Conservation (phyloP, 2,329 filamentous ascomycete species). For the Phaeosphaeriaceae sp. region DNA sequence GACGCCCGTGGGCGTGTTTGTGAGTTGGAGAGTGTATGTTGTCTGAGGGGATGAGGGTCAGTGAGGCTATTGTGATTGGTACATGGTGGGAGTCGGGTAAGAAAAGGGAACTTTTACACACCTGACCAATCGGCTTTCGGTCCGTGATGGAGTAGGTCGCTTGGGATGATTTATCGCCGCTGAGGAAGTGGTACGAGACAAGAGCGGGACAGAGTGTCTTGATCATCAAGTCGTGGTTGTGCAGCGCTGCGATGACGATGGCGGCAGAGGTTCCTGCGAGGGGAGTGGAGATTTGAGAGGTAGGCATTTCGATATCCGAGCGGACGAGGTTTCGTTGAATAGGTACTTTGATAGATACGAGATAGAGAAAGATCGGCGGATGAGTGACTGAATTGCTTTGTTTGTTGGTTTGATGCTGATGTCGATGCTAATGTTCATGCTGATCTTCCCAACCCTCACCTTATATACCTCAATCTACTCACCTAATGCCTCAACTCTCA, state of each 20-base stretch:
- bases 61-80: neutral
- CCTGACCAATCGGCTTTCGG: constrained; percentile 50
- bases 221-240: constrained; percentile 52
- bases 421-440: constrained; percentile 4
- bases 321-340: neutral
- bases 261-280: constrained; percentile 32
- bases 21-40: constrained; percentile 52
- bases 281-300: constrained; percentile 46
- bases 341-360: neutral
- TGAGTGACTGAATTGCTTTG: constrained; percentile 7
- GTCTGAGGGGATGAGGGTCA: constrained; percentile 26
- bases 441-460: neutral
- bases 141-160: constrained; percentile 49
- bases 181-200: constrained; percentile 42
- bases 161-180: constrained; percentile 35
- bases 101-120: no score
- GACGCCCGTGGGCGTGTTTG: constrained; percentile 43
- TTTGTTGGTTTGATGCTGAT: constrained; percentile 13
- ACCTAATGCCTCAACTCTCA: neutral
- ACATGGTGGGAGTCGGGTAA: neutral
- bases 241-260: constrained; percentile 43
- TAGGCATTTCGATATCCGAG: constrained; percentile 37
- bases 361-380: neutral
- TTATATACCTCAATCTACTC: constrained; percentile 11
- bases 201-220: constrained; percentile 46